Evolutionary conservation across 148 eudicot species (phyloP).

Genomic region (Heliamphora exappendiculata): DNA sequence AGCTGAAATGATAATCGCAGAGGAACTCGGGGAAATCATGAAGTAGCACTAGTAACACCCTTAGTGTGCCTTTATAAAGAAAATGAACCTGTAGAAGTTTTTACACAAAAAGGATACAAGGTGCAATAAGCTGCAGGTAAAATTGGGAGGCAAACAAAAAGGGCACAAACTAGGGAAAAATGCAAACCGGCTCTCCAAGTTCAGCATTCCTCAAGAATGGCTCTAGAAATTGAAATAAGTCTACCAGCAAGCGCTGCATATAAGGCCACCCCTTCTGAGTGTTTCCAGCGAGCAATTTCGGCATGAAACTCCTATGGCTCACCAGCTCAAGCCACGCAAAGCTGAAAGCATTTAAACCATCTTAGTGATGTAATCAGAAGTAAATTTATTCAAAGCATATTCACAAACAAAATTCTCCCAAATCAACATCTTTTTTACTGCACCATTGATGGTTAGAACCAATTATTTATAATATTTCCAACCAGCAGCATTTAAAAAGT

Average conservation of each 20-base stretch:
- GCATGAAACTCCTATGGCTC: constrained; percentile 95
- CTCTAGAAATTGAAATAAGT: constrained; percentile 89
- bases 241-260: constrained; percentile 80
- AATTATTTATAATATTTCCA: background rate
- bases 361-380: constrained; percentile 5
- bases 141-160: background rate
- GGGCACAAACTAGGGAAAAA: background rate
- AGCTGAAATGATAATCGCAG: constrained; percentile 94
- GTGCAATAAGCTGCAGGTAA: background rate
- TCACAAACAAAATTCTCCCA: background rate
- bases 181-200: constrained; percentile 73
- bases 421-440: background rate
- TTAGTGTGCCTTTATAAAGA: constrained; percentile 80
- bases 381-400: constrained; percentile 4
- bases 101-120: constrained; percentile 8
- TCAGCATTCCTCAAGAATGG: constrained; percentile 89
- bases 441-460: background rate
- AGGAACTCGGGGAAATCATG: constrained; percentile 96
- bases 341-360: constrained; percentile 39
- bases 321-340: constrained; percentile 97
- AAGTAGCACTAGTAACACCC: constrained; percentile 86
- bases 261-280: constrained; percentile 95
- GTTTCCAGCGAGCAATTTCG: constrained; percentile 78
- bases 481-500: background rate
- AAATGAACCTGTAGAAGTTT: constrained; percentile 55